These are phyloP conservation scores for Lentinus polychrous DNA, from an alignment of 1,284 basidiomycete genomes.

Conservation along the genomic window DNA sequence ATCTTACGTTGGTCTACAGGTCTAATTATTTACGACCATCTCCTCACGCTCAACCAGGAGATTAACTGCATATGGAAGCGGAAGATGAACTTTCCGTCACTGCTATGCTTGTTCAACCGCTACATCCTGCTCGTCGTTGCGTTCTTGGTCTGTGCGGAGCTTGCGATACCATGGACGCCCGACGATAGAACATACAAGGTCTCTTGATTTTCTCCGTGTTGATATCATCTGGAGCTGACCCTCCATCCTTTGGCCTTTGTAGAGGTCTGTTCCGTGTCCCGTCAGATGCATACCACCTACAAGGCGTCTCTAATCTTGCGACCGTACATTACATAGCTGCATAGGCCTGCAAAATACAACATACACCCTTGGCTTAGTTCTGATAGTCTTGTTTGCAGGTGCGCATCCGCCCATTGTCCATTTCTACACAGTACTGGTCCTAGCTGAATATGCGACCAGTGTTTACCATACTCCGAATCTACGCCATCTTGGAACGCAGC, in stretches of 20 bases:
- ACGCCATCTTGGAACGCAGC: not conserved
- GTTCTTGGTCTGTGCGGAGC: not conserved
- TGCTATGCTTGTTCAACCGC: slow-evolving; percentile 6
- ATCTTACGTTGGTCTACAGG: not conserved
- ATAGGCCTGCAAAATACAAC: too few species aligned
- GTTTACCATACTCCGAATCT: slow-evolving; percentile 1
- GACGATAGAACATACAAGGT: not conserved
- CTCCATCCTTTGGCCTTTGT: too few species aligned
- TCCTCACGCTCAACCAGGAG: slow-evolving; percentile 6
- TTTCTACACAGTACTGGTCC: too few species aligned
- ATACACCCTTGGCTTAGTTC: too few species aligned
- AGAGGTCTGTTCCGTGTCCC: too few species aligned
- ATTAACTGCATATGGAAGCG: slow-evolving; percentile 6
- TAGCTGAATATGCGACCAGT: not conserved
- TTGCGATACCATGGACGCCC: not conserved
- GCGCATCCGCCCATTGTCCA: too few species aligned
- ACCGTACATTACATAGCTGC: too few species aligned
- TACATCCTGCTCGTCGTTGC: slow-evolving; percentile 3
- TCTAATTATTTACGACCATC: slow-evolving; percentile 7
- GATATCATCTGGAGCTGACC: not conserved
- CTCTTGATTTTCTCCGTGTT: not conserved
- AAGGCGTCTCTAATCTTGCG: too few species aligned
- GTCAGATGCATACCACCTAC: too few species aligned
- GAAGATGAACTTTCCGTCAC: not conserved
- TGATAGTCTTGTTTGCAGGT: too few species aligned